phyloP scores from a whole-genome alignment of 2,329 filamentous ascomycete species.

The Xylaria sp. region DNA sequence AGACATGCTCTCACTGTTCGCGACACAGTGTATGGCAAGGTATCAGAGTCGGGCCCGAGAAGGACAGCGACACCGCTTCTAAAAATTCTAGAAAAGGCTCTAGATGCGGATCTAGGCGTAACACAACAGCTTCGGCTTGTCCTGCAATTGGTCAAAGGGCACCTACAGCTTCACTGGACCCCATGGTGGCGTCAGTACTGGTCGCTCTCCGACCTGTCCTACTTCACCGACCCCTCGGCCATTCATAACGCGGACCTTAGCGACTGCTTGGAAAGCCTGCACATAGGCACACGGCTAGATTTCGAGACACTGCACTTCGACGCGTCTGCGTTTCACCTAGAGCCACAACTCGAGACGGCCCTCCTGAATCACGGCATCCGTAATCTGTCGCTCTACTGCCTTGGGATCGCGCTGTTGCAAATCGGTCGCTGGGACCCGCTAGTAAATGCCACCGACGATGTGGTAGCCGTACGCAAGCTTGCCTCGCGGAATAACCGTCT shows the following conservation, averaged over 20 bases:
- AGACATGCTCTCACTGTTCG: neutral
- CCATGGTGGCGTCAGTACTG: neutral
- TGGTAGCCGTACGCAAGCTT: conserved; percentile 32
- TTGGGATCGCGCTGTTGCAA: conserved; percentile 38
- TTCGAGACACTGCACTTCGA: neutral
- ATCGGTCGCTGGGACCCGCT: conserved; percentile 33
- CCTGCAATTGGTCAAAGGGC: neutral
- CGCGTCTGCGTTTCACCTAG: neutral
- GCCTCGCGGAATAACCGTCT: conserved; percentile 19
- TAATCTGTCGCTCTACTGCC: conserved; percentile 37
- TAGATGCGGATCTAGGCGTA: neutral
- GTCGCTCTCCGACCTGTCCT: neutral
- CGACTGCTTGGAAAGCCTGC: neutral
- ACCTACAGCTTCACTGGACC: neutral
- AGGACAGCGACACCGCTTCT: neutral
- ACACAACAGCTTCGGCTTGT: neutral
- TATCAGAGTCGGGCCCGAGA: neutral
- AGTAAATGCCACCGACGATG: conserved; percentile 30
- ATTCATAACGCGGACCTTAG: neutral
- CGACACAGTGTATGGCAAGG: neutral
- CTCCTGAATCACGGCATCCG: conserved; percentile 23
- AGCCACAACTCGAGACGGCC: neutral
- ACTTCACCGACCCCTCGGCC: neutral
- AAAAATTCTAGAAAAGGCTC: neutral
- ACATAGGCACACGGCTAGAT: neutral